These are phyloP conservation scores for Kwoniella botswanensis DNA, from an alignment of 768 basidiomycete genomes.

Conservation along the genomic window DNA sequence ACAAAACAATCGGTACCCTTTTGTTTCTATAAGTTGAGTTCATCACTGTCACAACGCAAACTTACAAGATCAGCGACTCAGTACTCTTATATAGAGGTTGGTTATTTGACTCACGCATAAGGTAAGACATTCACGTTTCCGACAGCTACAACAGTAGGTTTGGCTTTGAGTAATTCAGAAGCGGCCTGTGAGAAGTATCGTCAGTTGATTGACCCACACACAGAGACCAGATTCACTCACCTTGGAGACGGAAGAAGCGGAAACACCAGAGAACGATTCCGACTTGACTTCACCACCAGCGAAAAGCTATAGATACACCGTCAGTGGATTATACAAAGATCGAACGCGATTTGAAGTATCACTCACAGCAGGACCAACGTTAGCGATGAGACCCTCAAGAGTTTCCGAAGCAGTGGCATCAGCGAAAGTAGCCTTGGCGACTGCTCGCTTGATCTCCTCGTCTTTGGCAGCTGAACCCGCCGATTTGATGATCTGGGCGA, in stretches of 20 bases:
- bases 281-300: conserved; percentile 63
- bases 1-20: conserved; percentile 6
- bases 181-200: conserved; percentile 59
- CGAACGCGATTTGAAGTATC: neutral
- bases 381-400: conserved; percentile 68
- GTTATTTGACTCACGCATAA: conserved; percentile 62
- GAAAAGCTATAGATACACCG: conserved; percentile 64
- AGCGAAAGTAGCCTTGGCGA: conserved; percentile 85
- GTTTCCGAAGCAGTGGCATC: conserved; percentile 73
- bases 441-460: conserved; percentile 77
- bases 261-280: conserved; percentile 59
- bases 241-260: conserved; percentile 71
- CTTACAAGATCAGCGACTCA: neutral
- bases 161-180: conserved; percentile 69
- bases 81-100: neutral
- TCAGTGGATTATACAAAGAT: neutral
- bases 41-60: conserved; percentile 39
- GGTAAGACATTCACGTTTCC: conserved; percentile 80
- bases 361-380: conserved; percentile 70
- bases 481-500: conserved; percentile 71
- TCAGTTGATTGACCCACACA: conserved; percentile 6
- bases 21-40: conserved; percentile 47
- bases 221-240: conserved; percentile 60
- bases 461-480: conserved; percentile 62
- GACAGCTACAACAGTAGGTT: conserved; percentile 85